A percentile compares a stretch with the other conserved stretches of the same genome.
Conservation (phyloP, 176 grass and related monocot genomes). For the Oryza punctata region DNA sequence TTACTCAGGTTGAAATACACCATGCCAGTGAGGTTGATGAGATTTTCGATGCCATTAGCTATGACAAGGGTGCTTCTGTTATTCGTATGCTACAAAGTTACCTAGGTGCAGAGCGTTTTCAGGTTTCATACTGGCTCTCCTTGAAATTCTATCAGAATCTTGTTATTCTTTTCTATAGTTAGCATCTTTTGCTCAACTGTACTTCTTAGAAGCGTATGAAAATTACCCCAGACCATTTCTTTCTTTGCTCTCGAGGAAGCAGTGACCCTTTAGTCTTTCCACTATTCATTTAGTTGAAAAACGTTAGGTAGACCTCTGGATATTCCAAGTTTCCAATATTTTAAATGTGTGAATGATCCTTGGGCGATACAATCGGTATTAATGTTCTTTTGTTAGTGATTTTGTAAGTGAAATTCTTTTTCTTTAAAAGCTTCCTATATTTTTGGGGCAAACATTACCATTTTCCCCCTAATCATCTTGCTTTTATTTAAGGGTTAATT, state of each 20-base stretch:
- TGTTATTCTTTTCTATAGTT: slow-evolving; percentile 12
- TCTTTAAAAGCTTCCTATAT: slow-evolving; percentile 5
- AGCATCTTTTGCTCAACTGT: slow-evolving; percentile 9
- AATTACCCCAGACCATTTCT: slow-evolving; percentile 13
- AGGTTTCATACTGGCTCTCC: slow-evolving; percentile 49
- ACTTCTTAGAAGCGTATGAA: slow-evolving; percentile 2
- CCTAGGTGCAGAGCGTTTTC: slow-evolving; percentile 84
- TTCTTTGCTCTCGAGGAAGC: slow-evolving; percentile 29
- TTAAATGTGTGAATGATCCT: slow-evolving; percentile 10
- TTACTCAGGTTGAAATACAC: slow-evolving; percentile 75
- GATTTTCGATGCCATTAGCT: slow-evolving; percentile 96
- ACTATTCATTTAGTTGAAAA: slow-evolving; percentile 23
- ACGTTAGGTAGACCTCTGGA: background rate
- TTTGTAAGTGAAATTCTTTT: background rate
- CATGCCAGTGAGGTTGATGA: slow-evolving; percentile 77
- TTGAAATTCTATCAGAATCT: slow-evolving; percentile 2
- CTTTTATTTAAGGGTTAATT: too few relatives aligned
- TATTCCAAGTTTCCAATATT: background rate
- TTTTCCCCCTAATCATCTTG: slow-evolving; percentile 10
- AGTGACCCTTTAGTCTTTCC: background rate
- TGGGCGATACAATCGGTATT: slow-evolving; percentile 16
- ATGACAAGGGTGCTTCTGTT: slow-evolving; percentile 77
- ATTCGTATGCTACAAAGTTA: slow-evolving; percentile 91
- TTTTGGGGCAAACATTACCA: background rate
- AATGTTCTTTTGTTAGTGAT: background rate